Evolutionary conservation across 177 flowering plant genomes (phyloP).

Genomic region (Vitis hybrid): DNA sequence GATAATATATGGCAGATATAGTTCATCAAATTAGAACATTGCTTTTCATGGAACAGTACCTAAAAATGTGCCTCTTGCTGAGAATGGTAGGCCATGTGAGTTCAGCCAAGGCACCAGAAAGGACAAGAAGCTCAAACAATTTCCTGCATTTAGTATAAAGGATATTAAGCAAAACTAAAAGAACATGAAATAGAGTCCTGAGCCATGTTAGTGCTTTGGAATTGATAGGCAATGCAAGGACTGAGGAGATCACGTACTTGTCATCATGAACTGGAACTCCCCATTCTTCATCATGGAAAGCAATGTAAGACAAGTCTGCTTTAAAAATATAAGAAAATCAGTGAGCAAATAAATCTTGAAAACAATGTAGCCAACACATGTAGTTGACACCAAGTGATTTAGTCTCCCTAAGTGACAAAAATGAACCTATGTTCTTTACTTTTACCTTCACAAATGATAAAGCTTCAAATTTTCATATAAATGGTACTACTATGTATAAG

Average conservation of each 20-base stretch:
- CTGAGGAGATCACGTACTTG: conserved; percentile 46
- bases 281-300: conserved; percentile 92
- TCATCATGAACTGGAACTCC: conserved; percentile 86
- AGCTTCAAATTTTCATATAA: too few species aligned
- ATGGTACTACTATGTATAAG: too few species aligned
- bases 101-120: conserved; percentile 81
- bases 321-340: conserved; percentile 18
- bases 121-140: conserved; percentile 75
- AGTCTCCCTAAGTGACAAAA: not conserved
- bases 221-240: not conserved
- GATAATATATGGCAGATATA: not conserved
- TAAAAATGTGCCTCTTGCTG: conserved; percentile 68
- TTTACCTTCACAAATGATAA: too few species aligned
- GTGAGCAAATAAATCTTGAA: conserved; percentile 18
- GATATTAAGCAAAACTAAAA: not conserved
- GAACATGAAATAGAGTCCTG: not conserved
- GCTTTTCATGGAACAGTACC: conserved; percentile 34
- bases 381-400: not conserved
- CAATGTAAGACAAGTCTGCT: conserved; percentile 68
- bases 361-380: not conserved
- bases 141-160: conserved; percentile 38
- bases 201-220: not conserved
- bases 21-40: not conserved
- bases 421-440: too few species aligned
- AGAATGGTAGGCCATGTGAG: conserved; percentile 86